A percentile compares a stretch with the other conserved stretches of the same genome.
phyloP scores from a whole-genome alignment of 2,329 filamentous ascomycete species.

The Aureobasidium sp. region DNA sequence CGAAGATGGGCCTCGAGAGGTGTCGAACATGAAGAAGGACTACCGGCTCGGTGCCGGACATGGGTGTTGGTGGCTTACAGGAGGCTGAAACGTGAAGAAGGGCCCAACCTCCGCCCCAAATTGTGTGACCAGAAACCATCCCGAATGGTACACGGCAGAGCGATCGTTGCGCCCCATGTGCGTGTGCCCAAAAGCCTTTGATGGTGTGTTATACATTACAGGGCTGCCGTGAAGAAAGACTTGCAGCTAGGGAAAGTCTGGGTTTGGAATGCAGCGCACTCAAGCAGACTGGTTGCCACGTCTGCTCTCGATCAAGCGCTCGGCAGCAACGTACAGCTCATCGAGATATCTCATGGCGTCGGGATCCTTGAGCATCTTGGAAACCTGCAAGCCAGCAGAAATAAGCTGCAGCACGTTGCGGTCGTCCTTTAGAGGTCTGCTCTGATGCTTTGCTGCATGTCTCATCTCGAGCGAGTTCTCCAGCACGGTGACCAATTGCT shows the following conservation, averaged over 20 bases:
- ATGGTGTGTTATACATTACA: background rate
- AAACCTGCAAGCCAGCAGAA: constrained; percentile 77
- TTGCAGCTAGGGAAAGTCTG: background rate
- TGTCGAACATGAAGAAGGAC: background rate
- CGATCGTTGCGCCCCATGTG: background rate
- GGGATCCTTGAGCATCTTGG: constrained; percentile 78
- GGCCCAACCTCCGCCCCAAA: background rate
- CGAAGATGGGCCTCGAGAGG: background rate
- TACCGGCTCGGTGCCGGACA: background rate
- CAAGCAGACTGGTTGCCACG: background rate
- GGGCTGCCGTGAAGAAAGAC: background rate
- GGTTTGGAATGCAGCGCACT: background rate
- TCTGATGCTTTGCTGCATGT: constrained; percentile 75
- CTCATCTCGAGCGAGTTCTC: constrained; percentile 86
- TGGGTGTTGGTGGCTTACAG: background rate
- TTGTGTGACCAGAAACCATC: background rate
- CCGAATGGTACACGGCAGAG: background rate
- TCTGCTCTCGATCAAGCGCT: constrained; percentile 57
- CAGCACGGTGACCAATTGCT: constrained; percentile 78
- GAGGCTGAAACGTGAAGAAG: background rate
- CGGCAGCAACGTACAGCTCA: constrained; percentile 71
- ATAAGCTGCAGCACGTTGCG: constrained; percentile 81
- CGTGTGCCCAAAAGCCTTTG: background rate
- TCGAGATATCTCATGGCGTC: constrained; percentile 76
- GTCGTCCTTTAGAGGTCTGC: constrained; percentile 76